Percentiles rank a stretch among this genome's conserved stretches.
phyloP scores from a whole-genome alignment of 2,329 filamentous ascomycete species.

The Alternaria hordeiaustralica region DNA sequence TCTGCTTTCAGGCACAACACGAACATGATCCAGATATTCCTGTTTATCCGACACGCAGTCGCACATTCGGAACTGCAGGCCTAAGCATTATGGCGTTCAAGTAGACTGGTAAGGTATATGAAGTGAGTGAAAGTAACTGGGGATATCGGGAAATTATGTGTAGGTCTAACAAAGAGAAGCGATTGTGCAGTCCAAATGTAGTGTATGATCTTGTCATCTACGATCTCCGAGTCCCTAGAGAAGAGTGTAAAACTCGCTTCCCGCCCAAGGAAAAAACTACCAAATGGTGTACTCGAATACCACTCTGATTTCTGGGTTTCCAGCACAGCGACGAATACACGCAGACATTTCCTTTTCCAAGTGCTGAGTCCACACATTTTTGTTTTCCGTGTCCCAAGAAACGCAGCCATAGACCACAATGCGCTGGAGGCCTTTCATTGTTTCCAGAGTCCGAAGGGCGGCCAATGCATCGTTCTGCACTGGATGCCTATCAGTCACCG shows the following conservation, averaged over 20 bases:
- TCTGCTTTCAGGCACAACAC: no score
- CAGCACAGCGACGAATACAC: neutral
- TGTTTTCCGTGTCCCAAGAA: neutral
- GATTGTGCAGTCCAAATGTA: neutral
- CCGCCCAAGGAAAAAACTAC: neutral
- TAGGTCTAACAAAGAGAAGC: neutral
- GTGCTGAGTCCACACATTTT: neutral
- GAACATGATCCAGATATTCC: no score
- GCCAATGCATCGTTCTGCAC: neutral
- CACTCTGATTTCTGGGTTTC: neutral
- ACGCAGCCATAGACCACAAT: neutral
- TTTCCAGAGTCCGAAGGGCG: neutral
- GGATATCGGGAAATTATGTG: neutral
- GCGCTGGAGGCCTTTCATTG: neutral
- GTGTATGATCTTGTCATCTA: neutral
- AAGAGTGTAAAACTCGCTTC: neutral
- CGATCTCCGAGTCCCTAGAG: neutral
- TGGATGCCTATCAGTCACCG: neutral
- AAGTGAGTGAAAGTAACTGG: neutral
- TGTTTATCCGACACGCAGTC: no score
- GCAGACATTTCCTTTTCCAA: neutral
- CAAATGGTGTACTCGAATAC: neutral
- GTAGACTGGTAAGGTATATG: neutral
- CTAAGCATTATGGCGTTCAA: neutral
- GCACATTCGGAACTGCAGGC: no score